Evolutionary conservation across 1,139 yeast species (phyloP), one percentile per base, ranked within the genome.

Genomic region (Suhomyces chickasaworum): DNA sequence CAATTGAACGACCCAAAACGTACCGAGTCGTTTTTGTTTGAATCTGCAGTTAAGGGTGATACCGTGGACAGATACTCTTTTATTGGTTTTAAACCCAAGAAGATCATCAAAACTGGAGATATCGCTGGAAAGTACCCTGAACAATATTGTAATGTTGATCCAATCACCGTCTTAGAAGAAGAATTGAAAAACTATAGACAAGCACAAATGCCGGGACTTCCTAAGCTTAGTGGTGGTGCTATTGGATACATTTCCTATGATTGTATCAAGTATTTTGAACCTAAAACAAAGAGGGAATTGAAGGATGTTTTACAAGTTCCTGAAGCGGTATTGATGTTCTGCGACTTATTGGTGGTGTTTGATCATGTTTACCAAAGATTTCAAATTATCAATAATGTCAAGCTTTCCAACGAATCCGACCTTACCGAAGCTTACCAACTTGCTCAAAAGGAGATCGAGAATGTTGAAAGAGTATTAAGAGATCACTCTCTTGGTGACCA

Each of bases 201-300:
- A 59, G 89, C 93, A 0, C 81, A 80, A 51, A 69, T 86, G 36
- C 95, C 95, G 0, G 95, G 95, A 33, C 70, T 87, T 48, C 97
- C 97, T 8, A 80, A 80, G 52, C 74, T 91, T 48, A 84, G 93
- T 58, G 99, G 99, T 45, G 99, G 99, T 53, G 98, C 98, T 8
- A 79, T 93, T 43, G 99, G 99, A 0, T 93, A 90, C 62, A 83
- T 93, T 40, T 89, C 97, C 0, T 93, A 93, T 60, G 99, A 95
- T 65, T 93, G 99, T 72, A 86, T 93, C 61, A 87, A 89, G 61
- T 93, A 93, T 66, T 93, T 93, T 59, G 99, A 93, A 68, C 99
- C 99, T 47, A 85, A 78, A 59, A 91, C 98, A 1, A 46, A 77
- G 49, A 80, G 89, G 55, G 79, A 78, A 7, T 73, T 91, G 59